Base-by-base conservation (phyloP, 108 stramenopile genomes). In the Cylindrotheca fusiformis region DNA sequence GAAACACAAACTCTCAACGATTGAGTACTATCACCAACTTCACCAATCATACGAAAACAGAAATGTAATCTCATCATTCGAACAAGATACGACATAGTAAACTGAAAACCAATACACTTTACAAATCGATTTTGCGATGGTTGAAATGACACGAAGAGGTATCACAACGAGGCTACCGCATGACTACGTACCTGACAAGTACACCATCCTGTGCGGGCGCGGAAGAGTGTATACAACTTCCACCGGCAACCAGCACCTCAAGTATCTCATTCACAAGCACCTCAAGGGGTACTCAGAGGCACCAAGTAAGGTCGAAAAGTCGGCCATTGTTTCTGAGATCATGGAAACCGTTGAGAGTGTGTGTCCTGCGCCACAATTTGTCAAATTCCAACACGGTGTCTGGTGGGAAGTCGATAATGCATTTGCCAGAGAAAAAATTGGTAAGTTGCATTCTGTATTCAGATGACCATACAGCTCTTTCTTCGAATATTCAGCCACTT, bases 381-480 rank as follows among this genome's bases (percentile, higher is more conserved):
- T 69, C 32, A 69, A 69, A 52, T 48, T 59, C 28, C 52, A 69
- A 28, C 44, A 69, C 2, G 68, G 68, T 6, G 54, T 14, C 18
- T 69, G 68, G 68, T 69, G 60, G 60, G 68, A 60, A 41, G 60
- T 69, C 25, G 68, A 69, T 5, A 60, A 69, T 45, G 28, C 60
- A 25, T 55, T 69, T 46, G 59, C 60, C 57, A 24, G 68, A 32
- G 68, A 69, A 61, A 69, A 69, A 44, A 56, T 69, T 20, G 68
- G 61, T 10, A 41, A 41, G 36, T 41, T 14, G 36, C 6, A 41
- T 14, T 41, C 14, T 41, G 36, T 10, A 14, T 41, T 41, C 10
- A 6, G 14, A 14, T 14, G 10, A 41, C 10, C 36, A 41, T 41
- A 10, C 36, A 41, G 6, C 14, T 41, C 36, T 41, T 41, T 41